Base-by-base conservation (phyloP, 2,329 filamentous ascomycete species). In the Penicillium hordei region DNA sequence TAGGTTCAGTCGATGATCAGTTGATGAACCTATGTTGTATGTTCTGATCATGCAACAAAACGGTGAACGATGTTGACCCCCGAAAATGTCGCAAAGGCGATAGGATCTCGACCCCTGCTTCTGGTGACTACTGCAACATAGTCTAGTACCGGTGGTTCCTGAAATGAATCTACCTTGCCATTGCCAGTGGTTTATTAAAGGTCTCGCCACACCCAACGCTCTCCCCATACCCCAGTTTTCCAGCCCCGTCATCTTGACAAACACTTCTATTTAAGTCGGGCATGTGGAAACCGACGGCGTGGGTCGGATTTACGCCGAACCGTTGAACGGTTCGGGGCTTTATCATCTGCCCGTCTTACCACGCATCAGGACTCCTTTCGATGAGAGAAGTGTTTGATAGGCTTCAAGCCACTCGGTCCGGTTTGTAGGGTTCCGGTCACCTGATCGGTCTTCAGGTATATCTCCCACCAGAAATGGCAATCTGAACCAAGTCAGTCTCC, bases 391-490 rank as follows among this genome's bases (percentile, higher is more conserved):
- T 38, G 31, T 13, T 48, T 36, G 55, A 60, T 64, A 60, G 57
- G 46, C 50, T 60, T 61, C 48, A 63, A 61, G 59, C 60, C 59
- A 62, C 60, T 48, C 65, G 62, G 60, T 55, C 48, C 55, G 50
- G 59, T 57, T 58, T 51, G 48, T 19, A n/a, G 39, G 27, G 60
- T 45, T 27, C 65, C 64, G 64, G 60, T 67, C 64, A 67, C 54
- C 46, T 67, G 64, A 67, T 58, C 65, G 64, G 65, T 62, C 13
- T 53, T 38, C 25, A 60, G 25, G 42, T 65, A 66, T 64, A 62
- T 48, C 55, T 39, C 55, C 60, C 61, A 55, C 53, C 53, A 42
- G 51, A 60, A 49, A 36, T 65, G 57, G 55, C 58, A 57, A 65
- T 60, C 53, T 61, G 54, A 60, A 59, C 31, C n/a, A 53, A 48